A percentile compares a stretch with the other conserved stretches of the same genome.
Evolutionary conservation across 2,329 filamentous ascomycete species (phyloP).

Genomic region (Trichoderma citrinoviride): DNA sequence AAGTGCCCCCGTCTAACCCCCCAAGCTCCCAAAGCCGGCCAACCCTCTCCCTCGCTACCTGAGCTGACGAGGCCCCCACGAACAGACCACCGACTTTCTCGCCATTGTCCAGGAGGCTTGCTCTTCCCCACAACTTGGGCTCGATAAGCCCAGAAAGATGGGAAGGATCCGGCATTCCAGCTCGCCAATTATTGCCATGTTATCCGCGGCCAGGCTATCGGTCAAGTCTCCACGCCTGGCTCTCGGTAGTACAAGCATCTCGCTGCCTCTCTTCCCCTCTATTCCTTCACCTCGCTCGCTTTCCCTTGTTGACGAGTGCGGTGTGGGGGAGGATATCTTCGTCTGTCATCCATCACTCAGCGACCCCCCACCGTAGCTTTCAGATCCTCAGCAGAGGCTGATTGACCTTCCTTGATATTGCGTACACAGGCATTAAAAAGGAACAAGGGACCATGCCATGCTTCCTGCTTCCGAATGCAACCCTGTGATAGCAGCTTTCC

Average conservation of each 20-base stretch:
- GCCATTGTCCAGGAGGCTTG: neutral
- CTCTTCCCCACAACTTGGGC: neutral
- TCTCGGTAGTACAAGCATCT: too few species aligned
- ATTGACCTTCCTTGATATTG: neutral
- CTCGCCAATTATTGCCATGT: constrained; percentile 7
- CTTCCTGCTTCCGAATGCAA: constrained; percentile 3
- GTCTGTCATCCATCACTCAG: neutral
- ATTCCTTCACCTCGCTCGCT: neutral
- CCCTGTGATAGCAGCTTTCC: constrained; percentile 1
- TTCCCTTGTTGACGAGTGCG: neutral
- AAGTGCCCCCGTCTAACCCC: neutral
- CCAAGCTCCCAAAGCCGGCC: neutral
- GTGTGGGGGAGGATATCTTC: neutral
- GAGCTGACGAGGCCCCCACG: constrained; percentile 2
- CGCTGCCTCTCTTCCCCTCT: too few species aligned
- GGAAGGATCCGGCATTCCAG: neutral
- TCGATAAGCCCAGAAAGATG: neutral
- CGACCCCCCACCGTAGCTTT: constrained; percentile 6
- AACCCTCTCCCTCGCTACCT: neutral
- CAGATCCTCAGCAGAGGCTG: neutral
- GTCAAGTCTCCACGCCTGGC: neutral
- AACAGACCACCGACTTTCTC: neutral
- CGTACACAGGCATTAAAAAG: constrained; percentile 1
- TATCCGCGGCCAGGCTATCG: neutral
- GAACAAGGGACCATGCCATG: neutral